Evolutionary conservation across 2,329 filamentous ascomycete species (phyloP), one percentile per base, ranked within the genome.

Genomic region (Biscogniauxia marginata): DNA sequence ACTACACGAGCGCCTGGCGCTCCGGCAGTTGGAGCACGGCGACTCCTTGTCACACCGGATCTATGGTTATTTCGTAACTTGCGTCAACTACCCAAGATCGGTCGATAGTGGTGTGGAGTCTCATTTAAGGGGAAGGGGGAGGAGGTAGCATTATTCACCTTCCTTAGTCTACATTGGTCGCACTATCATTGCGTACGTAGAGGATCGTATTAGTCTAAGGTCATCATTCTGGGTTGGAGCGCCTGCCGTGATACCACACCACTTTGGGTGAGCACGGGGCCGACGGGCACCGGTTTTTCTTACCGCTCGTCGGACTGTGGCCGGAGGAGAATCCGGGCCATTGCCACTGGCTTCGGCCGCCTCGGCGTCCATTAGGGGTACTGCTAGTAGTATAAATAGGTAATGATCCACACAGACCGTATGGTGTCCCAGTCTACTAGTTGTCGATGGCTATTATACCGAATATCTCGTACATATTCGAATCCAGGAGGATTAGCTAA

Each of bases 11-110:
- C 82, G 74, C 59, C 78, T 79, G 23, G 81, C 79, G 21, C 76
- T 81, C 30, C 78, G 76, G 64, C 82, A 85, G 63, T 84, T 84
- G 52, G 81, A 80, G 66, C 82, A 85, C 22, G 82, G 82, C 59
- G 76, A 78, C 44, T 82, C 79, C 67, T 83, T 84, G 65, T 84
- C 81, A 65, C 82, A 85, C 48, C 81, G 80, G 55, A 84, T 82
- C 82, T 85, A 61, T 44, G 47, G 45, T n/a, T 19, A 25, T 39
- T 24, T 30, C 21, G 45, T 50, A 52, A 50, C 18, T 34, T 47
- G 44, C 47, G 50, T 39, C n/a, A 39, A 50, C 21, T n/a, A n/a
- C n/a, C n/a, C 39, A 62, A 25, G 24, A 23, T n/a, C 52, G 16
- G 39, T 11, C 20, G 11, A 22, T 30, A 16, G 22, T 24, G 16